phyloP scores from a whole-genome alignment of 225 moss, liverwort and hornwort genomes.

The Anthoceros angustus region DNA sequence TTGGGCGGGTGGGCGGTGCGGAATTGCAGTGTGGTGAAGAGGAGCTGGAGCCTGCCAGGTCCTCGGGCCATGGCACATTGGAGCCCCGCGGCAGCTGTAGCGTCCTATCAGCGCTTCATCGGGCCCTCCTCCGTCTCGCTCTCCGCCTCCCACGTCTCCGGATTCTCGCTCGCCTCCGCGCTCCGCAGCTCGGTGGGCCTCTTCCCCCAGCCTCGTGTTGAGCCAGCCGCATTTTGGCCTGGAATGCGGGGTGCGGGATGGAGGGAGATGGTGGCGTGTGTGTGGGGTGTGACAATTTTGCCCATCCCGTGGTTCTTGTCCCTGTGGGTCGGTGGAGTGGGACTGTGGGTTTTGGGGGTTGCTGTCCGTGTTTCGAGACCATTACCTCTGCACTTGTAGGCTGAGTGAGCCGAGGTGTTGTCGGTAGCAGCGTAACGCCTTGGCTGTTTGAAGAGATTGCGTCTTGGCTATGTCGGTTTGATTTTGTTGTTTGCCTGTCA shows the following conservation, averaged over 20 bases:
- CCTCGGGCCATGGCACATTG: not conserved
- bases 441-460: too few species aligned
- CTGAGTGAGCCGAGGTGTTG: too few species aligned
- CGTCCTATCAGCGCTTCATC: not conserved
- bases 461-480: too few species aligned
- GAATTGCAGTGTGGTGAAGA: not conserved
- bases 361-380: too few species aligned
- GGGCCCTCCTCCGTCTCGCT: constrained; percentile 2
- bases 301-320: too few species aligned
- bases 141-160: constrained; percentile 1
- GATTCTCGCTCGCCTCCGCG: not conserved
- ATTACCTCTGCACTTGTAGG: too few species aligned
- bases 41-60: not conserved
- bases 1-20: not conserved
- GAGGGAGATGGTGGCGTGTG: not conserved
- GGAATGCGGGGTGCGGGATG: not conserved
- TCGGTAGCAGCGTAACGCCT: too few species aligned
- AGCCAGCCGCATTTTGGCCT: not conserved
- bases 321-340: too few species aligned
- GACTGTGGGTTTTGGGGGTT: too few species aligned
- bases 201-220: not conserved
- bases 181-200: constrained; percentile 4
- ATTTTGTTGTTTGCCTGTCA: too few species aligned
- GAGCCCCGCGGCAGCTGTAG: constrained; percentile 1
- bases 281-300: too few species aligned